Percentiles rank a stretch among this genome's conserved stretches.
Evolutionary conservation across 1,284 basidiomycete genomes (phyloP).

Genomic region (Meira miltonrushii): DNA sequence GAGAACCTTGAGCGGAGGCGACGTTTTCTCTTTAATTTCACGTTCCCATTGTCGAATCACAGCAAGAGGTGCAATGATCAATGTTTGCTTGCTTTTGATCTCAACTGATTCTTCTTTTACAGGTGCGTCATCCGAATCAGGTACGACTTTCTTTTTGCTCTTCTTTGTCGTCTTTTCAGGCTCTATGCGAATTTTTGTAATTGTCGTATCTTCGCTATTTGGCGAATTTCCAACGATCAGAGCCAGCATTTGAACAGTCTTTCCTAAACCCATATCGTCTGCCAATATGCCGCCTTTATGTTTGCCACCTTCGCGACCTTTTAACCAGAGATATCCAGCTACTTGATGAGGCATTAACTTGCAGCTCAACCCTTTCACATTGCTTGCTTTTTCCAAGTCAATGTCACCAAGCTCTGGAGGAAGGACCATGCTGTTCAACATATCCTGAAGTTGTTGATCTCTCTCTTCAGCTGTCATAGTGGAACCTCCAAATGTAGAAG

Average conservation of each 20-base stretch:
- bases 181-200: slow-evolving; percentile 1
- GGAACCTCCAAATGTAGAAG: neutral
- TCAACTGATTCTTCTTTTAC: slow-evolving; percentile 8
- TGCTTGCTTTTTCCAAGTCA: slow-evolving; percentile 4
- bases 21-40: slow-evolving; percentile 74
- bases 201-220: slow-evolving; percentile 7
- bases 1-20: slow-evolving; percentile 36
- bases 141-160: slow-evolving; percentile 7
- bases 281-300: slow-evolving; percentile 85
- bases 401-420: slow-evolving; percentile 28
- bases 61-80: slow-evolving; percentile 57
- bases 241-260: slow-evolving; percentile 80
- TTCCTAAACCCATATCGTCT: slow-evolving; percentile 70
- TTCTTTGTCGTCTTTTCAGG: slow-evolving; percentile 2
- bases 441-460: slow-evolving; percentile 35
- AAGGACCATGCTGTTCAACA: slow-evolving; percentile 38
- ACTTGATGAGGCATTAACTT: slow-evolving; percentile 78
- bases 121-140: slow-evolving; percentile 3
- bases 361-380: slow-evolving; percentile 6
- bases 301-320: slow-evolving; percentile 67
- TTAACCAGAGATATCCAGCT: slow-evolving; percentile 80
- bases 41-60: slow-evolving; percentile 86
- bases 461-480: slow-evolving; percentile 29
- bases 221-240: slow-evolving; percentile 61
- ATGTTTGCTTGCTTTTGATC: slow-evolving; percentile 23